Evolutionary conservation across 2,329 filamentous ascomycete species (phyloP).

Genomic region (Ceratocystis colombiana): DNA sequence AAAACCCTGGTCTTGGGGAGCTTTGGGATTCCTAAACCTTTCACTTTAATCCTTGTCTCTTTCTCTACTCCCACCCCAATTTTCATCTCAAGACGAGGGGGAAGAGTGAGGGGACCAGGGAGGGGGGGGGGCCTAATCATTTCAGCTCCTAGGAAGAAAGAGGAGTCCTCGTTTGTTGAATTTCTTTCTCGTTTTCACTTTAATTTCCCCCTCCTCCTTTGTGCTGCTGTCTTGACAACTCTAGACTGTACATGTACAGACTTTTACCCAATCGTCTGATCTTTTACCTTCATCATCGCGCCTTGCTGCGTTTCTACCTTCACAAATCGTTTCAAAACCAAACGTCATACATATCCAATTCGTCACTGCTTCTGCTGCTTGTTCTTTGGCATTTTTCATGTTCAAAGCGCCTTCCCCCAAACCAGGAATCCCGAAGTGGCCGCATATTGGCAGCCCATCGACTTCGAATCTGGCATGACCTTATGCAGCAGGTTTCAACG

Average conservation of each 20-base stretch:
- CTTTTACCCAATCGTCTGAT: neutral
- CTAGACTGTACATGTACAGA: neutral
- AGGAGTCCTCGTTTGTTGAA: conserved; percentile 11
- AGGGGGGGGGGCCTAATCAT: neutral
- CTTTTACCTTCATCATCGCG: neutral
- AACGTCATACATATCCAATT: neutral
- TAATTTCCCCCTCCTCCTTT: conserved; percentile 10
- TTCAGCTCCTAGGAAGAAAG: conserved; percentile 1
- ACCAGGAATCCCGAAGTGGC: conserved; percentile 15
- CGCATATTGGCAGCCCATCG: conserved; percentile 12
- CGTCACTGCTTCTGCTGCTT: conserved; percentile 7
- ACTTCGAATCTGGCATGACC: conserved; percentile 15
- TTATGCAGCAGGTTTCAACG: conserved; percentile 13
- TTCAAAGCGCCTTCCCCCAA: conserved; percentile 7
- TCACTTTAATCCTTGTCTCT: neutral
- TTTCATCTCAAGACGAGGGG: neutral
- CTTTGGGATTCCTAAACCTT: too few relatives aligned
- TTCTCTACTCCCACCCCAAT: neutral
- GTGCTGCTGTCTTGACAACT: neutral
- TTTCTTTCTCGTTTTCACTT: conserved; percentile 11
- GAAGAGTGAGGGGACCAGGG: neutral
- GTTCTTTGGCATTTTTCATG: neutral
- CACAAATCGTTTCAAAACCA: neutral
- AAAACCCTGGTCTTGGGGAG: too few relatives aligned
- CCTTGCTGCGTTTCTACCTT: neutral